Conservation (phyloP, 805 yeast species). For the Zygosaccharomyces pseudorouxii region DNA sequence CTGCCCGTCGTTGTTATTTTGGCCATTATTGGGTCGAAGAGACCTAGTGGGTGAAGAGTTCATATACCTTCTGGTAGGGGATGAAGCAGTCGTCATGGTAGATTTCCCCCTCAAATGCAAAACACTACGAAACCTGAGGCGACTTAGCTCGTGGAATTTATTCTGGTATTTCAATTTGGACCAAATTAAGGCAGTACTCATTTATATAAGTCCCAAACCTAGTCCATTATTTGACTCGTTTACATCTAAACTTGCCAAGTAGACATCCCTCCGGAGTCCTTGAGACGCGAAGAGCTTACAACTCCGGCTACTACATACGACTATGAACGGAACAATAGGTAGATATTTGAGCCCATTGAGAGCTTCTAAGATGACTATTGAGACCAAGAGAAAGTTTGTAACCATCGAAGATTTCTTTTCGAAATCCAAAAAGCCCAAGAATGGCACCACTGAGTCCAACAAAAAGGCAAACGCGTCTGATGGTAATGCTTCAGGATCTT, state of each 20-base stretch:
- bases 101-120: not conserved
- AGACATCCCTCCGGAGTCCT: not conserved
- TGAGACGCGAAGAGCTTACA: slow-evolving; percentile 3
- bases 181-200: not conserved
- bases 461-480: slow-evolving; percentile 7
- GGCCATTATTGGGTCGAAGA: slow-evolving; percentile 6
- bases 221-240: not conserved
- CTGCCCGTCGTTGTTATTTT: not conserved
- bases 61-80: slow-evolving; percentile 4
- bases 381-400: slow-evolving; percentile 13
- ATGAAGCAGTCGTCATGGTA: slow-evolving; percentile 5
- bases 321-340: not conserved
- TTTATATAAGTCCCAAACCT: not conserved
- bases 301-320: not conserved
- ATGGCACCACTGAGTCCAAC: not conserved
- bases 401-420: slow-evolving; percentile 22
- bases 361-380: slow-evolving; percentile 11
- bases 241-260: not conserved
- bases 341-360: not conserved
- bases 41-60: slow-evolving; percentile 7
- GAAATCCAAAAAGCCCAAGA: slow-evolving; percentile 9
- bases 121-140: not conserved
- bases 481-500: not conserved
- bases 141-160: not conserved
- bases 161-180: not conserved